Evolutionary conservation across 129 eudicot genomes (phyloP), one percentile per base, ranked within the genome.

Genomic region (Smallanthus sonchifolius): DNA sequence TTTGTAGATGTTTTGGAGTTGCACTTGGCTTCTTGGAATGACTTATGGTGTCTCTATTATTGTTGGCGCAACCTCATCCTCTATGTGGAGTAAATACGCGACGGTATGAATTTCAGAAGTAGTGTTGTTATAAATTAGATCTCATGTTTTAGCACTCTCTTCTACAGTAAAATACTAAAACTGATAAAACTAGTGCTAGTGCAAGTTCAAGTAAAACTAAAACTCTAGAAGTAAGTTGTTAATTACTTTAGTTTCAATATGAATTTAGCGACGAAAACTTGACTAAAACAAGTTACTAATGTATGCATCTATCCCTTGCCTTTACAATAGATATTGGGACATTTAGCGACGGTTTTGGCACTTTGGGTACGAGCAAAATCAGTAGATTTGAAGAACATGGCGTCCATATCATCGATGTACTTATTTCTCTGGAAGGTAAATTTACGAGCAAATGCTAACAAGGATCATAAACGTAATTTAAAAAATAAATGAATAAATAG

Each of bases 401-500:
- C 67, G 11, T 79, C 82, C 0, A 4, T 72, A 72, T 79, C 78
- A 52, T 64, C 78, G 8, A 79, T 79, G 82, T 79, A 79, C 51
- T 32, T 79, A 42, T 79, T 71, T 79, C 78, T 79, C 45, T 79
- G 82, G 82, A 79, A 79, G 82, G 82, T 78, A 77, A 37, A 56
- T 20, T 49, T 14, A 16, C 2, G 15, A 5, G 3, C 11, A 38
- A 65, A 65, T 40, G 70, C 52, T 37, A 17, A 40, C 19, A 36
- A 64, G 32, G 40, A 38, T 7, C n/a, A 9, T 13, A 45, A 11
- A 11, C 10, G 1, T 45, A 2, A 45, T 37, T 24, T 24, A 0
- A 24, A 24, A 24, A 24, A 24, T 24, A 24, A 24, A 24, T 24
- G 0, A 24, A 24, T 24, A 24, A 24, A 1, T 24, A 24, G 1